A percentile compares a stretch with the other conserved stretches of the same genome.
Conservation (phyloP, 202 grass and related monocot species). For the Miscanthus sacchariflorus region DNA sequence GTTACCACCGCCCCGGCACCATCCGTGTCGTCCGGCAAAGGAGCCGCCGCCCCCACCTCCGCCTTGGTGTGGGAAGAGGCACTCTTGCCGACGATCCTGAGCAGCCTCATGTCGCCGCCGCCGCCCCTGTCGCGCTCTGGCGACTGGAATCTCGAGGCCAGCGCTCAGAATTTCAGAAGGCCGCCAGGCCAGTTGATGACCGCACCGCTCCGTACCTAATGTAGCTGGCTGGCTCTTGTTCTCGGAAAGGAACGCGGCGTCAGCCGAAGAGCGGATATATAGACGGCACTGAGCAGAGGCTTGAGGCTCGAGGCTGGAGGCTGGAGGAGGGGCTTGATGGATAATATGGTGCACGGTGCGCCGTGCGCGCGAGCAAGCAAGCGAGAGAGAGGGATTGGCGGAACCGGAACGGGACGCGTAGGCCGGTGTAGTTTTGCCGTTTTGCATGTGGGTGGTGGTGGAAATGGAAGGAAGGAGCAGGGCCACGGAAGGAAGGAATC, state of each 20-base stretch:
- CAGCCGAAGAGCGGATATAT: no score
- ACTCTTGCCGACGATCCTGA: not conserved
- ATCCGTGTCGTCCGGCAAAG: not conserved
- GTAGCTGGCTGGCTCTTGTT: no score
- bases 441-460: not conserved
- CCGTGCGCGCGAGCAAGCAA: not conserved
- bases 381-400: not conserved
- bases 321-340: not conserved
- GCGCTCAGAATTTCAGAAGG: no score
- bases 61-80: not conserved
- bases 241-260: no score
- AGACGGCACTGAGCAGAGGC: no score
- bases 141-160: not conserved
- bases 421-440: not conserved
- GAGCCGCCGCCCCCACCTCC: not conserved
- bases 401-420: no score
- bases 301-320: no score
- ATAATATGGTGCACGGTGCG: not conserved
- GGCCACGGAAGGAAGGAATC: slow-evolving; percentile 2
- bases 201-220: no score
- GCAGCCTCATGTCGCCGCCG: not conserved
- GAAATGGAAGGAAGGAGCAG: not conserved
- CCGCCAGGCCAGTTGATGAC: no score
- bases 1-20: not conserved
- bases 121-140: no score